Conservation (phyloP, 345 rosid species). For the Salix koriyanagi region DNA sequence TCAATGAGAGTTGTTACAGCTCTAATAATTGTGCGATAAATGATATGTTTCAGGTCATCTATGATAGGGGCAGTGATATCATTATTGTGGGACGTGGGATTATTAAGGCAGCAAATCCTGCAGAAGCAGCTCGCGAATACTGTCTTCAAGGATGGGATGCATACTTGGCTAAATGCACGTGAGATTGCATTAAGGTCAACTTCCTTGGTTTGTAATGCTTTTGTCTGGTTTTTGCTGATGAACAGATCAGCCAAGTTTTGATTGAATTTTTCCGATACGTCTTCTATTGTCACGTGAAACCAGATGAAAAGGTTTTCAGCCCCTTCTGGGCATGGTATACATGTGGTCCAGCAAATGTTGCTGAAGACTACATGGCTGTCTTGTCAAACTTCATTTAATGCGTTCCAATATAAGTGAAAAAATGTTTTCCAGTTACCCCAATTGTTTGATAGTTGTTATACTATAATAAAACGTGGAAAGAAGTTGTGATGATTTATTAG, state of each 20-base stretch:
- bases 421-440: background rate
- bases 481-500: background rate
- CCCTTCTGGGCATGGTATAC: background rate
- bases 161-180: constrained; percentile 61
- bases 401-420: background rate
- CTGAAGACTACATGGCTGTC: background rate
- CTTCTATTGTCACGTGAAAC: background rate
- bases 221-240: background rate
- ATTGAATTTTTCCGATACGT: background rate
- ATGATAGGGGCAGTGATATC: constrained; percentile 86
- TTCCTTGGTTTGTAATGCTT: background rate
- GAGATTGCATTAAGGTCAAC: background rate
- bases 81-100: constrained; percentile 97
- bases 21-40: background rate
- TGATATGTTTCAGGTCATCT: constrained; percentile 52
- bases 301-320: background rate
- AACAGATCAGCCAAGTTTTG: background rate
- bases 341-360: background rate
- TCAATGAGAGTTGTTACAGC: background rate
- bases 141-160: constrained; percentile 96
- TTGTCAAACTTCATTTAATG: background rate
- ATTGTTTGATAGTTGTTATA: background rate
- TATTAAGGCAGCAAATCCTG: constrained; percentile 76
- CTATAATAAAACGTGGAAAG: background rate
- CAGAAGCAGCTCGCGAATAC: constrained; percentile 69